These are phyloP conservation scores for Theobroma cacao DNA, from an alignment of 345 rosid genomes.

Conservation along the genomic window DNA sequence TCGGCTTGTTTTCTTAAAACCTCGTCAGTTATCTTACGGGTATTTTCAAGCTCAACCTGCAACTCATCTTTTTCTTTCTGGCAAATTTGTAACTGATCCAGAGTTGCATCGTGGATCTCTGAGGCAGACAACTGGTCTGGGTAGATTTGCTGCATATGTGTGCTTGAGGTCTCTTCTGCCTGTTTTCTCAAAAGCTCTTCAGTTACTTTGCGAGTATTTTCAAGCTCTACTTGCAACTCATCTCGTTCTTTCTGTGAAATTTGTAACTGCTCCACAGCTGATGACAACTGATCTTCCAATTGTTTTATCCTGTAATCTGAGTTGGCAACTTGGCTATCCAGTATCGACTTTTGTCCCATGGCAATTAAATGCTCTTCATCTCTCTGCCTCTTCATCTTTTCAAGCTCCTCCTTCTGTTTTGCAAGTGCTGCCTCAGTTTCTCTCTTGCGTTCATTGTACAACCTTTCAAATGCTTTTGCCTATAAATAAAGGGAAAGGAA, in stretches of 20 bases:
- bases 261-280: slow-evolving; percentile 20
- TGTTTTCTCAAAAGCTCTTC: slow-evolving; percentile 25
- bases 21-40: slow-evolving; percentile 22
- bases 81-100: slow-evolving; percentile 1
- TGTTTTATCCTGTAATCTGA: slow-evolving; percentile 13
- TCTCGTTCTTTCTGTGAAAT: slow-evolving; percentile 11
- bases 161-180: slow-evolving; percentile 22
- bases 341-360: slow-evolving; percentile 10
- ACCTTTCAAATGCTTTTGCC: slow-evolving; percentile 20
- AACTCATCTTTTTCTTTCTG: slow-evolving; percentile 17
- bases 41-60: slow-evolving; percentile 20
- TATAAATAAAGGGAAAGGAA: slow-evolving; percentile 1
- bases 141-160: slow-evolving; percentile 5
- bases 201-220: slow-evolving; percentile 17
- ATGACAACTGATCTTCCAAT: slow-evolving; percentile 13
- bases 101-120: slow-evolving; percentile 31
- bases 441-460: slow-evolving; percentile 19
- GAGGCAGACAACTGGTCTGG: slow-evolving; percentile 22
- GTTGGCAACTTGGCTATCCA: slow-evolving; percentile 16
- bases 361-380: slow-evolving; percentile 22
- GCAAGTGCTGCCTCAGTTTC: slow-evolving; percentile 22
- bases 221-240: slow-evolving; percentile 21
- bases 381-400: slow-evolving; percentile 13
- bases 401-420: slow-evolving; percentile 7
- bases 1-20: slow-evolving; percentile 19